These are phyloP conservation scores for Globisporangium cylindrosporum DNA, from an alignment of 352 stramenopile genomes.

Conservation along the genomic window DNA sequence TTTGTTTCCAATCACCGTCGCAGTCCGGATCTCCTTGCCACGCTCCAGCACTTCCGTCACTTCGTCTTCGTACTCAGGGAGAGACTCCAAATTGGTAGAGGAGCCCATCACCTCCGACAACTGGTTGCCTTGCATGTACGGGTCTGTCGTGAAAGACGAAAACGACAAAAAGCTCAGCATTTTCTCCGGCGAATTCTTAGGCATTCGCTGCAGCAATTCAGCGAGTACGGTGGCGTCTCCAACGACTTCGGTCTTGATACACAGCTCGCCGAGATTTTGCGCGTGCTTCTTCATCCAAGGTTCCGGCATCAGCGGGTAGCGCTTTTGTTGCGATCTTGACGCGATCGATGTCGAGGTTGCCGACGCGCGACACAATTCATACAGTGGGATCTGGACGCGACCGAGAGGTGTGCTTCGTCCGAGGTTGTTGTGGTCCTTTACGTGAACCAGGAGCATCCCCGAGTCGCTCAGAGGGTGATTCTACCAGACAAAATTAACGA, in stretches of 20 bases:
- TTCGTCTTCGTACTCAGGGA: slow-evolving; percentile 40
- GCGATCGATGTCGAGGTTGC: slow-evolving; percentile 53
- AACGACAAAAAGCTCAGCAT: slow-evolving; percentile 54
- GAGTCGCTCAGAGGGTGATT: slow-evolving; percentile 44
- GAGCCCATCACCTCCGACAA: slow-evolving; percentile 5
- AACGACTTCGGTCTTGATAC: slow-evolving; percentile 63
- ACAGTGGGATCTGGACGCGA: slow-evolving; percentile 59
- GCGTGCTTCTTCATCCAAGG: slow-evolving; percentile 71
- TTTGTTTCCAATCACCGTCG: slow-evolving; percentile 26
- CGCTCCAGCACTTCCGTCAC: slow-evolving; percentile 41
- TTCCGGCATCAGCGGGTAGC: slow-evolving; percentile 56
- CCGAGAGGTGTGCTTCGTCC: slow-evolving; percentile 58
- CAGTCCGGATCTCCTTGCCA: slow-evolving; percentile 39
- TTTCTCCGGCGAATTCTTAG: slow-evolving; percentile 37
- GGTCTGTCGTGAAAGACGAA: slow-evolving; percentile 48
- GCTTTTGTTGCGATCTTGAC: slow-evolving; percentile 43
- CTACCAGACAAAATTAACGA: slow-evolving; percentile 19
- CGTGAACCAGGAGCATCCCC: slow-evolving; percentile 52
- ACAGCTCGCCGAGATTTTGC: slow-evolving; percentile 56
- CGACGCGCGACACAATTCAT: slow-evolving; percentile 55
- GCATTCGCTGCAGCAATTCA: slow-evolving; percentile 44
- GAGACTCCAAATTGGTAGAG: not conserved
- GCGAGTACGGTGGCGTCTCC: slow-evolving; percentile 53
- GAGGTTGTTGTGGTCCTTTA: slow-evolving; percentile 78
- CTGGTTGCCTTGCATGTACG: slow-evolving; percentile 29